Evolutionary conservation across 768 basidiomycete genomes (phyloP).

Genomic region (Russula virescens): DNA sequence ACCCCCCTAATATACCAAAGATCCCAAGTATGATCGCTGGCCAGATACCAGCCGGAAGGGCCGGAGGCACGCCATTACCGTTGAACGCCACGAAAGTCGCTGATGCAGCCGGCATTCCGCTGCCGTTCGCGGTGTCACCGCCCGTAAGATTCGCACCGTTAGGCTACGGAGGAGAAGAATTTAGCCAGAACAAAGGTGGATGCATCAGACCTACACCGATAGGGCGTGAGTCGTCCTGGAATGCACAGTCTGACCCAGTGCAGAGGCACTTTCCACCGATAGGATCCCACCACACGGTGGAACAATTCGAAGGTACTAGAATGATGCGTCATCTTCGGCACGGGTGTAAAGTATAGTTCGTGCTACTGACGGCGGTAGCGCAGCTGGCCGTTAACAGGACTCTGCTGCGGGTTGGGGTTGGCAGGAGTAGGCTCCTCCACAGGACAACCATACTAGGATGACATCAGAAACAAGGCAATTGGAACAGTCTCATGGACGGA

Average conservation of each 20-base stretch:
- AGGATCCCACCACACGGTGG: slow-evolving; percentile 80
- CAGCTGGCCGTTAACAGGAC: slow-evolving; percentile 39
- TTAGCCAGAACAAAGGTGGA: slow-evolving; percentile 5
- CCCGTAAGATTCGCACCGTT: slow-evolving; percentile 68
- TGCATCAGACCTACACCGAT: slow-evolving; percentile 48
- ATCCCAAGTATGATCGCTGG: slow-evolving; percentile 6
- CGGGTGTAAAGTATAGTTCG: neutral
- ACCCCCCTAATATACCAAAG: slow-evolving; percentile 9
- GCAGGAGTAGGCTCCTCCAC: slow-evolving; percentile 42
- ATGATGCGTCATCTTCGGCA: neutral
- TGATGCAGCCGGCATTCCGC: slow-evolving; percentile 1
- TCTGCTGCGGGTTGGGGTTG: slow-evolving; percentile 64
- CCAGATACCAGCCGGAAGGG: slow-evolving; percentile 13
- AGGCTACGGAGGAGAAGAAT: slow-evolving; percentile 35
- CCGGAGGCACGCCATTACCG: slow-evolving; percentile 16
- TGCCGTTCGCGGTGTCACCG: slow-evolving; percentile 50
- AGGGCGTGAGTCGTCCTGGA: slow-evolving; percentile 55
- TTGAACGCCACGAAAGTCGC: slow-evolving; percentile 19
- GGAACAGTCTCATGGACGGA: slow-evolving; percentile 34
- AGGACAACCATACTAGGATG: slow-evolving; percentile 67
- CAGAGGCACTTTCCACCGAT: slow-evolving; percentile 61
- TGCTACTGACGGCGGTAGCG: slow-evolving; percentile 50
- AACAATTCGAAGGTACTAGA: slow-evolving; percentile 63
- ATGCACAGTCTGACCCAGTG: slow-evolving; percentile 48
- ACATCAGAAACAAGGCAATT: neutral